Percentiles rank a stretch among this genome's conserved stretches.
These are phyloP conservation scores for Debaryomyces coudertii DNA, from an alignment of 1,139 yeast genomes.

Conservation along the genomic window DNA sequence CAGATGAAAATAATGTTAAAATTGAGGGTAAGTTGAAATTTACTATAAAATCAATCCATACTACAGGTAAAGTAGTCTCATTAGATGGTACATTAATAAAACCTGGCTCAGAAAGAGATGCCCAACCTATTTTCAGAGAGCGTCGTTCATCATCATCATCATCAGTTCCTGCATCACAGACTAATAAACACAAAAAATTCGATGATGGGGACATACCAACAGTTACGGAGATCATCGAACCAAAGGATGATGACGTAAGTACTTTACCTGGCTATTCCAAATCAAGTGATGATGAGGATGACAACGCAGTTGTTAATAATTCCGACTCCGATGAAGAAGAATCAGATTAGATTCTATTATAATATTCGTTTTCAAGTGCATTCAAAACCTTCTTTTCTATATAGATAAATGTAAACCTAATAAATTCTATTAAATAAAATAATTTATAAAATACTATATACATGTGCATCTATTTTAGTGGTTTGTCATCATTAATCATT, in stretches of 20 bases:
- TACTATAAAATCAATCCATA: constrained; percentile 69
- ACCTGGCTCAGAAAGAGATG: constrained; percentile 62
- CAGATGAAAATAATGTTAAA: constrained; percentile 68
- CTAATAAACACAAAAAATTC: constrained; percentile 45
- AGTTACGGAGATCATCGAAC: constrained; percentile 31
- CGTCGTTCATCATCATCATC: constrained; percentile 29
- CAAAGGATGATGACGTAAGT: constrained; percentile 26
- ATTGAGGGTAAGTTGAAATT: constrained; percentile 83
- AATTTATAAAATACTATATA: constrained; percentile 8
- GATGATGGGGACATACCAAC: constrained; percentile 35
- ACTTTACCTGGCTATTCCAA: constrained; percentile 24
- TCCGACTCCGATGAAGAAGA: constrained; percentile 35
- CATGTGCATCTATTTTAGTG: constrained; percentile 17
- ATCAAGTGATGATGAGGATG: constrained; percentile 24
- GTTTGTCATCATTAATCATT: constrained; percentile 68
- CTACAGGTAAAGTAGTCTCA: constrained; percentile 80
- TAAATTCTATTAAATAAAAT: background rate
- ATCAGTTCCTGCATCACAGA: constrained; percentile 14
- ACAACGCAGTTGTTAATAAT: constrained; percentile 31
- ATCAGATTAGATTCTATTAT: background rate
- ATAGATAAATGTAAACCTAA: constrained; percentile 9
- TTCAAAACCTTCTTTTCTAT: constrained; percentile 3
- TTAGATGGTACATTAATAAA: constrained; percentile 79
- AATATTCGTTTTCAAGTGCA: constrained; percentile 5
- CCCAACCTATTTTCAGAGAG: constrained; percentile 52